Conservation (phyloP, 1,284 basidiomycete species). For the Meripilus lineatus region DNA sequence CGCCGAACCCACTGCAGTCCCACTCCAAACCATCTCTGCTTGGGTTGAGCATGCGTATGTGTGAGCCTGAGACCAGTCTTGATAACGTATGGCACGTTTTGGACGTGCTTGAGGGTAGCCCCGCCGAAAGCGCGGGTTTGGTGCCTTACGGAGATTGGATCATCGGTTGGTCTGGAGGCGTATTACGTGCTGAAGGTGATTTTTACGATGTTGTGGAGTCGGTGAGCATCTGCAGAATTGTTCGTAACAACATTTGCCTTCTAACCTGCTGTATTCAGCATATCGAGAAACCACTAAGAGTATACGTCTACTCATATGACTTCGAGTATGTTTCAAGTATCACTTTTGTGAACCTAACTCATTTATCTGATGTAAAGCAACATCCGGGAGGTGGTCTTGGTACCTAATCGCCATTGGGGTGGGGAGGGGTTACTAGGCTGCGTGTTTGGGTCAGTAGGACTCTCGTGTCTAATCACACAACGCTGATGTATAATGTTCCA, state of each 20-base stretch:
- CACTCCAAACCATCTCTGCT: conserved; percentile 71
- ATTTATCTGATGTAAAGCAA: conserved; percentile 61
- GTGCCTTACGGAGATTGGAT: conserved; percentile 90
- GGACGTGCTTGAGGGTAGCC: conserved; percentile 93
- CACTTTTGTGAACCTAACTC: too few species aligned
- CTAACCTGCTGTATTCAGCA: conserved; percentile 47
- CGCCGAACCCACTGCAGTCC: conserved; percentile 32
- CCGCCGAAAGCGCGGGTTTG: conserved; percentile 85
- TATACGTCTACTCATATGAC: conserved; percentile 97
- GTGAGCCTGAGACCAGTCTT: conserved; percentile 79
- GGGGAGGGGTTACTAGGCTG: conserved; percentile 92
- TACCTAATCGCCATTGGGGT: conserved; percentile 95
- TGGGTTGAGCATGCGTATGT: conserved; percentile 90
- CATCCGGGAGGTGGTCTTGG: conserved; percentile 85
- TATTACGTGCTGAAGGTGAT: conserved; percentile 88
- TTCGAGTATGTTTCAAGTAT: conserved; percentile 73
- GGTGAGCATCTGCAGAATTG: conserved; percentile 40
- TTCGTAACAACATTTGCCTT: conserved; percentile 9
- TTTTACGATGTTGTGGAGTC: conserved; percentile 97
- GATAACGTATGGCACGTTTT: conserved; percentile 98
- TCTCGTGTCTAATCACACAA: conserved; percentile 6
- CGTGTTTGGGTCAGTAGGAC: conserved; percentile 75
- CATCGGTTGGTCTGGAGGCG: conserved; percentile 93
- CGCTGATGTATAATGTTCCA: conserved; percentile 21
- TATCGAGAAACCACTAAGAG: conserved; percentile 85